These are phyloP conservation scores for Sambucus nigra DNA, from an alignment of 129 eudicot genomes.

Conservation along the genomic window DNA sequence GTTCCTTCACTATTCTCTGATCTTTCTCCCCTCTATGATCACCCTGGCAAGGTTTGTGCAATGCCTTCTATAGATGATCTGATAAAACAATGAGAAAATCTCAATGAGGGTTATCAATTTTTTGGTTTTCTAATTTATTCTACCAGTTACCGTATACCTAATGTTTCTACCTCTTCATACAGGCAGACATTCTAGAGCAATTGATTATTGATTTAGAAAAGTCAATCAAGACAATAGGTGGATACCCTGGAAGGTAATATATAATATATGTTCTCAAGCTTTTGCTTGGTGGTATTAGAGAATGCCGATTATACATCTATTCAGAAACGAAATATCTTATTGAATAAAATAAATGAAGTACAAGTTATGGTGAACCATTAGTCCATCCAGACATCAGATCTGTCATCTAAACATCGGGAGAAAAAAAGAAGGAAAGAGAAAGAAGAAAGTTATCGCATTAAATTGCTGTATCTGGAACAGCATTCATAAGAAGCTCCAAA, in stretches of 20 bases:
- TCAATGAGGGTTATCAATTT: slow-evolving; percentile 2
- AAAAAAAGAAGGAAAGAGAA: too few species aligned
- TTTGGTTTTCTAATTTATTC: background rate
- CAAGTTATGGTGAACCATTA: too few species aligned
- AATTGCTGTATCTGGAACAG: too few species aligned
- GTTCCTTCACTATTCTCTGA: slow-evolving; percentile 97
- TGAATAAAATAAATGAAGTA: too few species aligned
- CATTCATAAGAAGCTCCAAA: too few species aligned
- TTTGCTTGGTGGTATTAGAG: slow-evolving; percentile 1
- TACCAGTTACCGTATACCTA: slow-evolving; percentile 2
- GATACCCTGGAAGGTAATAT: slow-evolving; percentile 73
- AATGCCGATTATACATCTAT: too few species aligned
- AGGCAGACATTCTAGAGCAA: slow-evolving; percentile 76
- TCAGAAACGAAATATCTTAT: too few species aligned
- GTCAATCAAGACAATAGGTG: slow-evolving; percentile 63
- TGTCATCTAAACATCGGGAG: too few species aligned
- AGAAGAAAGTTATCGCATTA: too few species aligned
- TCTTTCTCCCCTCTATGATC: slow-evolving; percentile 94
- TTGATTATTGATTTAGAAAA: slow-evolving; percentile 68
- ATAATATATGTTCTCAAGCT: slow-evolving; percentile 5
- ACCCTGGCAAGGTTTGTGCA: slow-evolving; percentile 83
- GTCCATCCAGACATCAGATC: too few species aligned
- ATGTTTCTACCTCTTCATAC: slow-evolving; percentile 15
- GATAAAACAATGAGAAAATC: background rate
- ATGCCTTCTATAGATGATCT: background rate